Conservation (phyloP, 129 eudicot species). For the Centaurea solstitialis region DNA sequence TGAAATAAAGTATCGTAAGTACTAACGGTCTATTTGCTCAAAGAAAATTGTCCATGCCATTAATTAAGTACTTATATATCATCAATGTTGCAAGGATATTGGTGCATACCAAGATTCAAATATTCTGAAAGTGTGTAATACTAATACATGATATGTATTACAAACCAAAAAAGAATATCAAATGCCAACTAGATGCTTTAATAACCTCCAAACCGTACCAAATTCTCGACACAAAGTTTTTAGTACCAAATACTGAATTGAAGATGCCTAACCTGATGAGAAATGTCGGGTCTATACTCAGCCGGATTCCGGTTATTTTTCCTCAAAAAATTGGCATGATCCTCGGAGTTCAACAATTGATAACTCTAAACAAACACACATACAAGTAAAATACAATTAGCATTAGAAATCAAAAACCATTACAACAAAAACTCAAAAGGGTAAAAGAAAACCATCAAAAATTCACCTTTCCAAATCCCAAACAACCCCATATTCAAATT, state of each 20-base stretch:
- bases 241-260: no score
- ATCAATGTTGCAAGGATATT: background rate
- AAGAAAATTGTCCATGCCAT: background rate
- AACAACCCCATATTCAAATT: background rate
- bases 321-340: conserved; percentile 71
- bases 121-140: no score
- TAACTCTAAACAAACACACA: conserved; percentile 54
- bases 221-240: no score
- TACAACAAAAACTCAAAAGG: background rate
- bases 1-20: background rate
- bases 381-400: background rate
- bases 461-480: background rate
- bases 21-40: background rate
- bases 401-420: background rate
- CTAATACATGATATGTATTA: no score
- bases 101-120: background rate
- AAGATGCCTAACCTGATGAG: conserved; percentile 75
- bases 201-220: background rate
- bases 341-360: conserved; percentile 87
- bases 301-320: conserved; percentile 77
- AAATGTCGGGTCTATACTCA: conserved; percentile 93
- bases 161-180: background rate
- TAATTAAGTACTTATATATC: no score
- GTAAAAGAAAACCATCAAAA: background rate
- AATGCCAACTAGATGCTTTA: background rate